These are phyloP conservation scores for Cordyceps tenuipes DNA, from an alignment of 2,329 filamentous ascomycete genomes.

Conservation along the genomic window DNA sequence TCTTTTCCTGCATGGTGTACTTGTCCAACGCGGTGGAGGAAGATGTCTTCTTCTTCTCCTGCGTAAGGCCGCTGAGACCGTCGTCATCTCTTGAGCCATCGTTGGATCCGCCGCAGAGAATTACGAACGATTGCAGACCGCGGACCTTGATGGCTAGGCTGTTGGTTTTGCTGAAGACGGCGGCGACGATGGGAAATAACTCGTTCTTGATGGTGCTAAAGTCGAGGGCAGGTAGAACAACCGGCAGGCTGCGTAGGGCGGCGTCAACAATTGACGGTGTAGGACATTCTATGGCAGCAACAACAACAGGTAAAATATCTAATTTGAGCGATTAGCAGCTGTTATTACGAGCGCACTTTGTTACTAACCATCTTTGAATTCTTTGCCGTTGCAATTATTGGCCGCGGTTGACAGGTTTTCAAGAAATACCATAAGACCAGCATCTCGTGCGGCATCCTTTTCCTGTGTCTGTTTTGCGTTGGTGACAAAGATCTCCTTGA, in stretches of 20 bases:
- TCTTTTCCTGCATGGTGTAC: constrained; percentile 96
- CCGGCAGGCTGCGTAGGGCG: constrained; percentile 67
- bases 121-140: constrained; percentile 80
- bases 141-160: constrained; percentile 92
- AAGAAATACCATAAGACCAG: constrained; percentile 82
- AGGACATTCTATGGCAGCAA: constrained; percentile 75
- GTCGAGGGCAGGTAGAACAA: constrained; percentile 80
- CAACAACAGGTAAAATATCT: constrained; percentile 84
- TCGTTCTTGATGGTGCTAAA: constrained; percentile 97
- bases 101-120: constrained; percentile 72
- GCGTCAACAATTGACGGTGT: constrained; percentile 87
- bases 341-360: not conserved
- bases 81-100: constrained; percentile 46
- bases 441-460: constrained; percentile 75
- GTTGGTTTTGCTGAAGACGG: constrained; percentile 86
- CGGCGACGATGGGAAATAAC: constrained; percentile 83
- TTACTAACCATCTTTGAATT: constrained; percentile 80
- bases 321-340: constrained; percentile 3
- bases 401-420: constrained; percentile 72
- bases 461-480: constrained; percentile 54
- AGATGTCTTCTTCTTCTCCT: constrained; percentile 52
- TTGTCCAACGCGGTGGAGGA: constrained; percentile 83
- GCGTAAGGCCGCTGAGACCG: constrained; percentile 64
- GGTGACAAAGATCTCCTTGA: constrained; percentile 74
- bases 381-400: constrained; percentile 76